These are phyloP conservation scores for Cyberlindnera amylophila DNA, from an alignment of 805 yeast genomes.

Conservation along the genomic window DNA sequence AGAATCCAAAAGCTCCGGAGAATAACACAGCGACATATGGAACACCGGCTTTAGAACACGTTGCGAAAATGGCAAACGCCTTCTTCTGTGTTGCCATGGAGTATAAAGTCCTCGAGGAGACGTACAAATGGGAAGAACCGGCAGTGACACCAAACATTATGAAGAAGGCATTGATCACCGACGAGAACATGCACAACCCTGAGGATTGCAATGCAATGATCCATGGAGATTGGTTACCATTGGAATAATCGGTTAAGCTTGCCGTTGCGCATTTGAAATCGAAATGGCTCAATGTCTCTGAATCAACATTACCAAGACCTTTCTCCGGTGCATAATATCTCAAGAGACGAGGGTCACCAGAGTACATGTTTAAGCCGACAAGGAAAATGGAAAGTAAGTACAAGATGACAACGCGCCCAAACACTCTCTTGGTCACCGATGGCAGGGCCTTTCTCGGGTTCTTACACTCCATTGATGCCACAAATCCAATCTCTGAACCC, in stretches of 20 bases:
- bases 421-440: slow-evolving; percentile 69
- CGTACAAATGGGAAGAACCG: slow-evolving; percentile 51
- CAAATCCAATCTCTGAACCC: slow-evolving; percentile 78
- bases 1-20: slow-evolving; percentile 55
- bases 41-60: slow-evolving; percentile 60
- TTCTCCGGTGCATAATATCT: slow-evolving; percentile 39
- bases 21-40: slow-evolving; percentile 68
- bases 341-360: slow-evolving; percentile 72
- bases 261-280: slow-evolving; percentile 10
- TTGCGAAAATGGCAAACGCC: slow-evolving; percentile 56
- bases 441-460: slow-evolving; percentile 77
- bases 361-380: slow-evolving; percentile 67
- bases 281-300: not conserved
- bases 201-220: slow-evolving; percentile 53
- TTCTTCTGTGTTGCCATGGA: slow-evolving; percentile 51
- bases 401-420: slow-evolving; percentile 63
- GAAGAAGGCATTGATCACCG: slow-evolving; percentile 46
- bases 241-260: slow-evolving; percentile 6
- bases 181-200: slow-evolving; percentile 45
- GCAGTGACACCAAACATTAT: slow-evolving; percentile 53
- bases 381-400: slow-evolving; percentile 65
- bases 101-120: slow-evolving; percentile 52
- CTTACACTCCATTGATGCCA: slow-evolving; percentile 83
- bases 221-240: slow-evolving; percentile 53
- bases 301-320: slow-evolving; percentile 11